Base-by-base conservation (phyloP, 1,139 yeast genomes). In the Yamadazyma jaroonii region DNA sequence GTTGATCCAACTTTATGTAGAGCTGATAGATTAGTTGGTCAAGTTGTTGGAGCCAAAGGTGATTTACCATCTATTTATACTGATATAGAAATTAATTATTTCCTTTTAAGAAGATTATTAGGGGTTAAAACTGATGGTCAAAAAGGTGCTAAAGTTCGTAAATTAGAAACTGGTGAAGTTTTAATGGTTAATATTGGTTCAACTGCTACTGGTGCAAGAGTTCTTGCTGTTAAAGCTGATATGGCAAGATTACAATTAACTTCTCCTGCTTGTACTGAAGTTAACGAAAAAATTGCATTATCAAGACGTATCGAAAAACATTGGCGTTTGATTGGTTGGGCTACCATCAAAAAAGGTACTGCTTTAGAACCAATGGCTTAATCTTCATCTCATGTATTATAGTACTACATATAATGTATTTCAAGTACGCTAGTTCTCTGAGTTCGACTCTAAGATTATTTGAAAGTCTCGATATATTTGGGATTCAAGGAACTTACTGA, bases 301-400 rank as follows among this genome's bases (percentile, higher is more conserved):
- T 89, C 97, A 32, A 86, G 99, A 78, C 90, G 98, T 80, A 94
- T 94, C 55, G 99, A 92, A 62, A 92, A 90, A 79, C 99, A 94
- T 68, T 94, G 97, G 96, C 94, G 99, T 77, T 79, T 94, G 65
- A 94, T 94, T 71, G 99, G 99, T 56, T 94, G 99, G 99, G 99
- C 98, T 52, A 88, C 97, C 40, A 92, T 94, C 62, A 87, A 88
- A 71, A 89, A 88, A 70, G 98, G 98, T 68, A 82, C 89, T 45
- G 82, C 88, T 41, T 76, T 85, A 61, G 92, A 84, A 59, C 92
- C 94, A 39, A 58, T 67, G 55, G 67, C 72, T 52, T 67, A 56
- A 43, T 13, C 72, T 52, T 67, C 55, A 43, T 13, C 20, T 30
- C 35, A 15, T 24, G 32, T 30, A 30, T 30, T 27, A 21, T 28